Evolutionary conservation across 345 rosid genomes (phyloP), one percentile per base, ranked within the genome.

Genomic region (Clarkia xantiana): DNA sequence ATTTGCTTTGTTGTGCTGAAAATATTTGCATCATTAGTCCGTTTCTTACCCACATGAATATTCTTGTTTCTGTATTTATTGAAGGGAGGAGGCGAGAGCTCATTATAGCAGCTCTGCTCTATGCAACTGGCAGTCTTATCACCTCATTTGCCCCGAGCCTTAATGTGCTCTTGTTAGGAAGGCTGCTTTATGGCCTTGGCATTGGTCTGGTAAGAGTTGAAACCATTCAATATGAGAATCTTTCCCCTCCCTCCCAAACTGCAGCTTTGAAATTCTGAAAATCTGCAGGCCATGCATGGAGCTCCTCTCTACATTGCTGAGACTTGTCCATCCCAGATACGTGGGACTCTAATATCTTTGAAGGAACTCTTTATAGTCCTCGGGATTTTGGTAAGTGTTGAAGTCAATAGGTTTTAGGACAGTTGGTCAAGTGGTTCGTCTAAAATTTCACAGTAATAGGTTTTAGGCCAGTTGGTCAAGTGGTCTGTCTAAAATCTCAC

Each of bases 241-340:
- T 29, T 29, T 1, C 36, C 4, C 6, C 36, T 29, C 36, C 36
- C 36, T 29, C 36, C 45, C 42, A 11, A 40, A 56, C 40, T 38
- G 40, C 40, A 47, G 40, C 15, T 44, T 42, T 49, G 44, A 44
- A 66, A 41, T 58, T 41, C 36, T 60, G 51, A 29, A 29, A 29
- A 29, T 66, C n/a, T 22, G 61, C 74, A 90, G 97, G 95, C 96
- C 45, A 90, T 90, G 97, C 97, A 86, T 17, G 97, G 97, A 20
- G 96, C 94, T 71, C 97, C 97, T 42, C 86, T 86, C 19, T 90
- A 86, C 65, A 86, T 90, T 51, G 96, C 97, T 49, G 96, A 90
- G 71, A 90, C 97, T 53, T 90, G 96, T 58, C 97, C 97, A 2
- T 78, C 97, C 69, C 84, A 83, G 70, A 90, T 86, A 62, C 91